phyloP scores from a whole-genome alignment of 208 protist genomes.

The Spongospora subterranea region DNA sequence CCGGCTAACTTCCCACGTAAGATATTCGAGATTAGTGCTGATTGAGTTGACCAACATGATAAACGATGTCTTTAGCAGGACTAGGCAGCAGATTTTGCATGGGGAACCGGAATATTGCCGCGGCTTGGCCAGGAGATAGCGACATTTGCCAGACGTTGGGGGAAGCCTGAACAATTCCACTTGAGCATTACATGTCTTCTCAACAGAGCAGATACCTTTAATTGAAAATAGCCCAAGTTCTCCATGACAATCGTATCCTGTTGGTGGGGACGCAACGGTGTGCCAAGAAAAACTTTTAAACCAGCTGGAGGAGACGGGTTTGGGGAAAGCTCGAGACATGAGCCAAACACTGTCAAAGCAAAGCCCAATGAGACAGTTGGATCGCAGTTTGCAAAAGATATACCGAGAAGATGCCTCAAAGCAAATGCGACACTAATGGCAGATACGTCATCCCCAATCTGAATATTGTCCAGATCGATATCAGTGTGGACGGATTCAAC shows the following conservation, averaged over 20 bases:
- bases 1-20: too few species aligned
- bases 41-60: background rate
- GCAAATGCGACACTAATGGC: slow-evolving; percentile 46
- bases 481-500: slow-evolving; percentile 79
- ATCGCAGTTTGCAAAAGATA: background rate
- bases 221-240: slow-evolving; percentile 95
- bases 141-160: slow-evolving; percentile 72
- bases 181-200: background rate
- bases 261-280: background rate
- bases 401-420: slow-evolving; percentile 11
- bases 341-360: too few species aligned
- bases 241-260: slow-evolving; percentile 94
- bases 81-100: background rate
- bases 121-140: slow-evolving; percentile 36
- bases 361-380: background rate
- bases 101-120: slow-evolving; percentile 45
- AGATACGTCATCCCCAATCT: slow-evolving; percentile 78
- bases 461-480: slow-evolving; percentile 93
- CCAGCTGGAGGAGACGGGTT: slow-evolving; percentile 73
- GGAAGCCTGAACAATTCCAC: slow-evolving; percentile 53
- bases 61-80: background rate
- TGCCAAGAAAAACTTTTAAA: slow-evolving; percentile 81
- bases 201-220: slow-evolving; percentile 74
- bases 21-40: too few species aligned
- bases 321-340: slow-evolving; percentile 25